Percentiles rank a stretch among this genome's conserved stretches.
These are phyloP conservation scores for Cryptococcus wingfieldii DNA, from an alignment of 1,284 basidiomycete genomes.

Conservation along the genomic window DNA sequence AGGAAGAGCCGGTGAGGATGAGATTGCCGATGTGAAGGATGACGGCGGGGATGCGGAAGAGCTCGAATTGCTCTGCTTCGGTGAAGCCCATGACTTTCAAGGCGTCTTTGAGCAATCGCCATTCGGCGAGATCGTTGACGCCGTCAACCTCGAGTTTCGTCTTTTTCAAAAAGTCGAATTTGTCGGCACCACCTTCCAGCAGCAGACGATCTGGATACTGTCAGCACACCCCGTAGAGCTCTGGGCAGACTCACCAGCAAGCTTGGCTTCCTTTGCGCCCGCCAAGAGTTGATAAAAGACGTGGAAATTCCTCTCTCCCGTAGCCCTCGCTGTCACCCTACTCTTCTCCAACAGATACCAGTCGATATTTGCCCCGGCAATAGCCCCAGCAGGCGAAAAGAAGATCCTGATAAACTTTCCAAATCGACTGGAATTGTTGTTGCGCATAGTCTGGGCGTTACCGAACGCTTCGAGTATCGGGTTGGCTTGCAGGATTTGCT, in stretches of 20 bases:
- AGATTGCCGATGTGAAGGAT: conserved; percentile 97
- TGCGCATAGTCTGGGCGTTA: conserved; percentile 96
- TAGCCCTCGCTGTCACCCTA: conserved; percentile 80
- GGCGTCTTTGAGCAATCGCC: conserved; percentile 63
- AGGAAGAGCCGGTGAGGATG: conserved; percentile 70
- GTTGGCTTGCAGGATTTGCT: conserved; percentile 96
- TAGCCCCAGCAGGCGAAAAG: conserved; percentile 89
- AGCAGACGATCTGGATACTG: conserved; percentile 63
- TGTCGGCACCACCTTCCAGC: conserved; percentile 68
- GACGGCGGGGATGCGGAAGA: conserved; percentile 90
- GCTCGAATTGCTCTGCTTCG: conserved; percentile 75
- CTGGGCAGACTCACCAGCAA: conserved; percentile 57
- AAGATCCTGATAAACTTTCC: conserved; percentile 93
- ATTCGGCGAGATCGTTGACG: conserved; percentile 87
- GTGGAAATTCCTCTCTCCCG: conserved; percentile 90
- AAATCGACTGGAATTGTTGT: conserved; percentile 98
- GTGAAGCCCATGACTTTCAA: conserved; percentile 60
- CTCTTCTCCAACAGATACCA: conserved; percentile 99
- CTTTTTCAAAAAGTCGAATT: conserved; percentile 89
- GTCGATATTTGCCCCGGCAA: conserved; percentile 96
- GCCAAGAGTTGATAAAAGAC: conserved; percentile 90
- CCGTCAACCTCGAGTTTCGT: conserved; percentile 89
- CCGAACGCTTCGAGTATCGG: conserved; percentile 98
- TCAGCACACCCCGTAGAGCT: neutral
- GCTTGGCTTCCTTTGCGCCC: conserved; percentile 57